Base-by-base conservation (phyloP, 2,329 filamentous ascomycete genomes). In the Pseudogymnoascus sp. region DNA sequence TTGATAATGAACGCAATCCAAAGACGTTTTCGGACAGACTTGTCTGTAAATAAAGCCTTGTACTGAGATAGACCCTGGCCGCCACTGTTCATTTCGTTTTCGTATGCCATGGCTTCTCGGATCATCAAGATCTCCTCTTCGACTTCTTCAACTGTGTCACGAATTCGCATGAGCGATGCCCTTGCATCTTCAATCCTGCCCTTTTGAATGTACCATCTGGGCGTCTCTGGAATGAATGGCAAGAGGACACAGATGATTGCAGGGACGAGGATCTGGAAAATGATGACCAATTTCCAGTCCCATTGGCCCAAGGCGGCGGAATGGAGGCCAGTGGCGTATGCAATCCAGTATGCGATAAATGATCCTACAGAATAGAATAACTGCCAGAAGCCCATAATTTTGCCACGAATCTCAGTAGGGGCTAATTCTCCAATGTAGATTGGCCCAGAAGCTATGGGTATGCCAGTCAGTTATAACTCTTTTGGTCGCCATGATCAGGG, bases 231-330 rank as follows among this genome's bases (percentile, higher is more conserved):
- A 65, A 88, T 82, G 71, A 86, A 87, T 41, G 86, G 86, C 11
- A 90, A 77, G 35, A 87, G 79, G 4, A 75, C 67, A 24, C 89
- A 76, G 72, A 90, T 87, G 64, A 89, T 69, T 59, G 81, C 67
- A 1, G 88, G 88, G 28, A 89, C 80, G 11, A 90, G 73, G 59
- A 89, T 78, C 75, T 90, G 88, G 78, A 90, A 89, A 66, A 90
- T 85, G 66, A 89, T 83, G 11, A 90, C 85, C 78, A 89, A 82
- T 69, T 82, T 84, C 87, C 87, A 90, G 73, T 89, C 86, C 88
- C 87, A 89, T 68, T 90, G 78, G 41, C 87, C 87, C 3, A 89
- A 80, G 40, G 68, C 76, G 41, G 76, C 68, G 50, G 78, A 77
- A 73, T 88, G 76, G 70, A 84, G 78, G 37, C 80, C 79, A 71